Evolutionary conservation across 805 yeast genomes (phyloP), one percentile per base, ranked within the genome.

Genomic region (Millerozyma miso): DNA sequence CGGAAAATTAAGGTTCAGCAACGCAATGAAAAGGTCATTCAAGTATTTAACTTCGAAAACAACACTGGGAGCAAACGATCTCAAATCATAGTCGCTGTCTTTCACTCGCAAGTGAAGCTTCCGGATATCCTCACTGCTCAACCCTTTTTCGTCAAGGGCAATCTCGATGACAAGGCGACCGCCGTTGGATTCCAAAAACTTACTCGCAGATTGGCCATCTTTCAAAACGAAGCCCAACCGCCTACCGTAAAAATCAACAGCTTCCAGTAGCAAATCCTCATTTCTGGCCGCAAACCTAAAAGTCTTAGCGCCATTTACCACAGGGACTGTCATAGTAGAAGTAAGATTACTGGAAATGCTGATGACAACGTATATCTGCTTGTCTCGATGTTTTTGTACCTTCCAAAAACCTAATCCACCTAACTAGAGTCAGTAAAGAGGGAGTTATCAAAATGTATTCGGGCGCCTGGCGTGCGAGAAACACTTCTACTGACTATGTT

Each of bases 231-330:
- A 56, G 7, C 65, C 67, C 44, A 71, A 65, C 12, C 79, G 55
- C 37, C 70, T 62, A 42, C 73, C 61, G 62, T 87, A 88, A 65
- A 87, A 88, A 19, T 60, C 55, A 29, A 76, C 60, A 3, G 89
- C 73, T 23, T 70, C 55, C 20, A 65, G 51, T 44, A 73, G 76
- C 31, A 77, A 58, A 13, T 56, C 58, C 19, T 60, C 56, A 42
- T 73, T 72, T 14, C 79, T 68, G 8, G 90, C 87, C 48, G 70
- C 69, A 34, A 80, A 62, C 14, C 73, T 63, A 44, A 77, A 68
- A 55, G 69, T 72, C 17, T 85, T 71, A 17, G 78, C 69, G 15
- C 84, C 85, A 55, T 79, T 80, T 44, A 81, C 75, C 39, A 79
- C 57, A 14, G 82, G 62, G 32, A 59, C 42, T 6, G 54, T 50